Base-by-base conservation (phyloP, 2,329 filamentous ascomycete genomes). In the Aotearoamyces nothofagi region DNA sequence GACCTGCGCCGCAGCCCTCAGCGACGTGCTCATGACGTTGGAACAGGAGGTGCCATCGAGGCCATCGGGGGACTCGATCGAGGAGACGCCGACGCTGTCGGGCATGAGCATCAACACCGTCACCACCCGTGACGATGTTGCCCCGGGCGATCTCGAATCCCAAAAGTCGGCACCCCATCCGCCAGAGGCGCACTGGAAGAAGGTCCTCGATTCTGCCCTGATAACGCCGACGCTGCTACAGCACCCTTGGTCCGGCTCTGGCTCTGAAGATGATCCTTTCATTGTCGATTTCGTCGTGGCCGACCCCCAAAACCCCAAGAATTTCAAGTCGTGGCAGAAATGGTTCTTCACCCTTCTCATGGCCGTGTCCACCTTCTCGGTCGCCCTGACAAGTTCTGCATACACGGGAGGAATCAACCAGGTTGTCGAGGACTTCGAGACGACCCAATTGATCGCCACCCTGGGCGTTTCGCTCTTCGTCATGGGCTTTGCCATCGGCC, bases 281-380 rank as follows among this genome's bases (percentile, higher is more conserved):
- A 65, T 73, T 32, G 55, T 78, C 11, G 71, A 78, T 22, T 77
- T 71, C 0, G 90, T 84, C 44, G 67, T 61, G 6, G 61, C 73
- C 4, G 80, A 86, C 45, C 64, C 66, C 0, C 74, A 73, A 41
- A 83, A 86, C 45, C 79, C 80, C 2, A 84, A 84, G 62, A 84
- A 84, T 51, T 87, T 78, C 76, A 69, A 66, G 35, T 80, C 79
- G 50, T 55, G 53, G 1, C 74, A 59, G 51, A 87, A 84, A 55
- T 84, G 79, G 78, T 78, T 73, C 46, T 75, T 69, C 46, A 90
- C 82, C 20, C 80, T 87, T 72, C 69, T 80, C 15, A 79, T 87
- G 0, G 77, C 82, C 2, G 39, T 68, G 14, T 78, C 73, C 2
- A 79, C 74, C 42, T 80, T 81, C 45, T 71, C 77, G 26, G 75